Evolutionary conservation across 345 rosid species (phyloP).

Genomic region (Excoecaria cochinchinensis): DNA sequence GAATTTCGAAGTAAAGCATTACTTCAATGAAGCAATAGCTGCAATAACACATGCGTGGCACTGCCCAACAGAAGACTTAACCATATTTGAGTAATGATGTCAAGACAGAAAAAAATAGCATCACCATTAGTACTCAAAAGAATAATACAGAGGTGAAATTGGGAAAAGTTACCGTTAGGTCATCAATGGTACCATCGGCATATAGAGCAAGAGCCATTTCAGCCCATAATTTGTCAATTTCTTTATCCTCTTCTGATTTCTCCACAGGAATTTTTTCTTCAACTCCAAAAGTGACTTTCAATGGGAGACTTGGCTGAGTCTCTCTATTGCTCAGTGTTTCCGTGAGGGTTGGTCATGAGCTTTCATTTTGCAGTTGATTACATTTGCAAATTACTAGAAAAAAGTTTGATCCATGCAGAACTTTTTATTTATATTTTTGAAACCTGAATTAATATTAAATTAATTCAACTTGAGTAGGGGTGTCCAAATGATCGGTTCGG

Average conservation of each 20-base stretch:
- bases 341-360: slow-evolving; percentile 13
- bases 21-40: too few species aligned
- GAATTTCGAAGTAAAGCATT: too few species aligned
- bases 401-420: too few species aligned
- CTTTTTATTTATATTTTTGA: too few species aligned
- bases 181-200: slow-evolving; percentile 24
- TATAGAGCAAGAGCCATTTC: slow-evolving; percentile 47
- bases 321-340: neutral
- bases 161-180: slow-evolving; percentile 25
- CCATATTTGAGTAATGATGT: too few species aligned
- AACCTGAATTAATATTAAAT: too few species aligned
- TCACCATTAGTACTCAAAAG: neutral
- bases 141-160: neutral
- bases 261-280: slow-evolving; percentile 38
- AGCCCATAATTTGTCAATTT: slow-evolving; percentile 50
- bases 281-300: slow-evolving; percentile 42
- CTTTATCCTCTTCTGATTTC: slow-evolving; percentile 49
- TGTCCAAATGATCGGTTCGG: too few species aligned
- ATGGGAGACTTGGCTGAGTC: slow-evolving; percentile 20
- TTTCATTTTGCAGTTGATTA: slow-evolving; percentile 11
- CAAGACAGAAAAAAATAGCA: neutral
- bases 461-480: too few species aligned
- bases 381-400: too few species aligned
- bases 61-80: too few species aligned
- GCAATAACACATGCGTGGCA: too few species aligned